Evolutionary conservation across 805 yeast genomes (phyloP), one percentile per base, ranked within the genome.

Genomic region (Wickerhamomyces xylosicus): DNA sequence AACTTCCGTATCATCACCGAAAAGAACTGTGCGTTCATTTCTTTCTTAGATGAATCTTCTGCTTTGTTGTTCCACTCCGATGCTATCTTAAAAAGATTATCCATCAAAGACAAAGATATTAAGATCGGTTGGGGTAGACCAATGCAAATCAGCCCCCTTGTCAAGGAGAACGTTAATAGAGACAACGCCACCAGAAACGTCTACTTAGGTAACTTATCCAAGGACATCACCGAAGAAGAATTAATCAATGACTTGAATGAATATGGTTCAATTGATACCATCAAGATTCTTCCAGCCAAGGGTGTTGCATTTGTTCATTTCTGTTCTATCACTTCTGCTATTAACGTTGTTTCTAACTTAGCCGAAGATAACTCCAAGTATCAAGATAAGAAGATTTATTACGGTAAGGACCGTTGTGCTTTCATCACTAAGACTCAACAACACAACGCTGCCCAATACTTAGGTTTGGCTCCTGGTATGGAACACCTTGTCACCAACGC

Each of bases 181-280:
- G 90, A 85, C 48, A 85, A 85, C 36, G 97, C 97, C 5, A 85
- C 97, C 10, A 76, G 98, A 65, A 89, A 90, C 56, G 95, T 90
- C 28, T 89, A 85, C 56, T 67, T 90, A 45, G 96, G 97, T 16
- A 79, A 78, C 46, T 66, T 90, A 40, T 77, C 79, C 44, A 79
- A 76, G 40, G 76, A 72, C 21, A 66, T 71, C 34, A 69, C 84
- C 32, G 92, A 79, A 56, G 74, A 71, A 18, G 85, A 79, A 48
- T 66, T 89, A 41, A 58, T 69, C 32, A 63, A 69, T 16, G 95
- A 85, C 53, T 69, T 89, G 42, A 62, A 71, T 19, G 71, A 72
- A 39, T 90, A 71, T 61, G 97, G 98, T 33, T 69, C 74, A 18
- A 85, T 92, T 45, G 97, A 90, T 59, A 77, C 85, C 34, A 72